phyloP scores from a whole-genome alignment of 495 filamentous ascomycete genomes.

The Immersiella caudata region DNA sequence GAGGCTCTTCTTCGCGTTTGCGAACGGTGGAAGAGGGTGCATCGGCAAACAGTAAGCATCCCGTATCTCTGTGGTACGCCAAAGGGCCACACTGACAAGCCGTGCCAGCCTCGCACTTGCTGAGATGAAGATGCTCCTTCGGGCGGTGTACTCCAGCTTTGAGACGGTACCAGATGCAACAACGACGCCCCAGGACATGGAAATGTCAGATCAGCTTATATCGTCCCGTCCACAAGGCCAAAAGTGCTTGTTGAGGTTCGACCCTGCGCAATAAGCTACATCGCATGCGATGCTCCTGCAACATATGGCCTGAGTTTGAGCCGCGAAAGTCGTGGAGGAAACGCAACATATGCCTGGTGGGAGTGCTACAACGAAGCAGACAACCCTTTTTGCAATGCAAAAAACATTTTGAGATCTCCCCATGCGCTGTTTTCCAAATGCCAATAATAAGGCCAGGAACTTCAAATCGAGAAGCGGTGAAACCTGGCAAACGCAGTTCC shows the following conservation, averaged over 20 bases:
- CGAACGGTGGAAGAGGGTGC: constrained; percentile 59
- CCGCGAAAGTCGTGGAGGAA: too few species aligned
- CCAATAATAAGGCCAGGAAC: too few species aligned
- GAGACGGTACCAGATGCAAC: constrained; percentile 54
- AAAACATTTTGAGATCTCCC: too few species aligned
- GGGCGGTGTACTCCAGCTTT: constrained; percentile 60
- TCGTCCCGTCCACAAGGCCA: constrained; percentile 59
- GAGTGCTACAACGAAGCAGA: too few species aligned
- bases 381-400: too few species aligned
- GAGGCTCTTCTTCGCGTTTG: constrained; percentile 54
- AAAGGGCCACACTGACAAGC: constrained; percentile 25
- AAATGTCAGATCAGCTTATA: constrained; percentile 64
- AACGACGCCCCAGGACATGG: constrained; percentile 56
- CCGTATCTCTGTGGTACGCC: neutral
- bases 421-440: too few species aligned
- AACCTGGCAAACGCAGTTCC: too few species aligned
- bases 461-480: too few species aligned
- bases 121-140: constrained; percentile 66
- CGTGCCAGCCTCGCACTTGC: constrained; percentile 59
- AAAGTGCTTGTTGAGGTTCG: constrained; percentile 52
- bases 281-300: neutral
- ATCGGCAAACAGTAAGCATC: constrained; percentile 58
- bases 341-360: too few species aligned
- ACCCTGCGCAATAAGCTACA: neutral
- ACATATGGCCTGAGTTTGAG: neutral